Evolutionary conservation across 2,329 filamentous ascomycete genomes (phyloP).

Genomic region (Sphaerulina vaccinii): DNA sequence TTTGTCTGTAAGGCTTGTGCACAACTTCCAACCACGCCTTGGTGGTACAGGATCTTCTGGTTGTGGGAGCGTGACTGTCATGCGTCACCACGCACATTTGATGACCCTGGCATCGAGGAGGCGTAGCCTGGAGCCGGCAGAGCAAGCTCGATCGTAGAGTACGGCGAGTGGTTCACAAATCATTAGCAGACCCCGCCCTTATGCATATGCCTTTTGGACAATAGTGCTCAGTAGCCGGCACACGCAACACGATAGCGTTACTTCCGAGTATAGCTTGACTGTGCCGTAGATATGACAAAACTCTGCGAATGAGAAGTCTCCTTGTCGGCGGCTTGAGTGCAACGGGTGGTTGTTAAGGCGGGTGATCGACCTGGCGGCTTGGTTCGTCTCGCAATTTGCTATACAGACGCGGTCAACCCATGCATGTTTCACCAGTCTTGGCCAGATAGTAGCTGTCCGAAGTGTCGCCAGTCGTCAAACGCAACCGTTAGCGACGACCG

Average conservation of each 20-base stretch:
- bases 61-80: background rate
- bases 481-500: background rate
- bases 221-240: no score
- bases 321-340: no score
- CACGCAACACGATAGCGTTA: background rate
- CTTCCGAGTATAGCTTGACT: background rate
- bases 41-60: background rate
- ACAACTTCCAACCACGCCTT: background rate
- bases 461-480: constrained; percentile 6
- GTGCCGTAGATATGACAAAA: no score
- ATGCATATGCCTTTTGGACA: no score
- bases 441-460: constrained; percentile 3
- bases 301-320: background rate
- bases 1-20: background rate
- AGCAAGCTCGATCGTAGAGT: background rate
- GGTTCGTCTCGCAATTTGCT: background rate
- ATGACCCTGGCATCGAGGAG: background rate
- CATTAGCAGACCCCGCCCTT: background rate
- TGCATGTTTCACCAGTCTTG: constrained; percentile 6
- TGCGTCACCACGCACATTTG: background rate
- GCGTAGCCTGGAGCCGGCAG: constrained; percentile 4
- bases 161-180: background rate
- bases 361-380: background rate
- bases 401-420: no score
- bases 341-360: background rate